Evolutionary conservation across 1,139 yeast genomes (phyloP).

Genomic region (Pichia sp.): DNA sequence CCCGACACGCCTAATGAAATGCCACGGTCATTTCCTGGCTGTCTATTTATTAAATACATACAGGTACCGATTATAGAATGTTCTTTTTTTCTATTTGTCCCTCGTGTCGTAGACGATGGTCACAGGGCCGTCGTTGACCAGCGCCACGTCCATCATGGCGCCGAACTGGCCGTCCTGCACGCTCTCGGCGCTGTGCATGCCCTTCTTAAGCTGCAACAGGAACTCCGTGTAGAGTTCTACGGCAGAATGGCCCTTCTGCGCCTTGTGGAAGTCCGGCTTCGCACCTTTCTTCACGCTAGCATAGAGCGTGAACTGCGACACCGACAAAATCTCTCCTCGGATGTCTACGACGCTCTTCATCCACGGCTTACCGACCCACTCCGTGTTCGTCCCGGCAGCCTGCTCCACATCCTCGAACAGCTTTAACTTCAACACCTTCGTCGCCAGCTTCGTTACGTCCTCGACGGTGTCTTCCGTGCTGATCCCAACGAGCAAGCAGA

Average conservation of each 20-base stretch:
- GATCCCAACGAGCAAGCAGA: conserved; percentile 79
- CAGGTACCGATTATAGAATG: no score
- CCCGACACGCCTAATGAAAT: neutral
- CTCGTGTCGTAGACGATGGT: conserved; percentile 68
- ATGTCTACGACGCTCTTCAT: conserved; percentile 48
- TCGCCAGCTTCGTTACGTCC: conserved; percentile 66
- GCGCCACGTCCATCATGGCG: conserved; percentile 91
- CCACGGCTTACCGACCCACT: conserved; percentile 54
- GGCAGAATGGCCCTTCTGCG: conserved; percentile 80
- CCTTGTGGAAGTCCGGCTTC: conserved; percentile 88
- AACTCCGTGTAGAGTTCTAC: conserved; percentile 61
- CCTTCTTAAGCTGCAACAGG: conserved; percentile 43
- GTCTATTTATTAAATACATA: neutral
- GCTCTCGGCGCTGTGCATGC: conserved; percentile 48
- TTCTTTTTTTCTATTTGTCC: conserved; percentile 25
- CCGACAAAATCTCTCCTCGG: conserved; percentile 57
- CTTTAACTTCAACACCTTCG: conserved; percentile 59
- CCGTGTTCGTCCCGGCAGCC: conserved; percentile 33
- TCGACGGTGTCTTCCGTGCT: conserved; percentile 68
- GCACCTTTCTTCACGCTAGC: conserved; percentile 85
- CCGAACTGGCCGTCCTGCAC: conserved; percentile 91
- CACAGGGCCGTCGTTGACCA: conserved; percentile 83
- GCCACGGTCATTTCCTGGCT: no score
- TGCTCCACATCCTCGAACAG: conserved; percentile 61
- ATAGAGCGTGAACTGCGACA: conserved; percentile 85